Percentiles rank a stretch among this genome's conserved stretches.
Evolutionary conservation across 805 yeast genomes (phyloP).

Genomic region (Metschnikowia rubicola): DNA sequence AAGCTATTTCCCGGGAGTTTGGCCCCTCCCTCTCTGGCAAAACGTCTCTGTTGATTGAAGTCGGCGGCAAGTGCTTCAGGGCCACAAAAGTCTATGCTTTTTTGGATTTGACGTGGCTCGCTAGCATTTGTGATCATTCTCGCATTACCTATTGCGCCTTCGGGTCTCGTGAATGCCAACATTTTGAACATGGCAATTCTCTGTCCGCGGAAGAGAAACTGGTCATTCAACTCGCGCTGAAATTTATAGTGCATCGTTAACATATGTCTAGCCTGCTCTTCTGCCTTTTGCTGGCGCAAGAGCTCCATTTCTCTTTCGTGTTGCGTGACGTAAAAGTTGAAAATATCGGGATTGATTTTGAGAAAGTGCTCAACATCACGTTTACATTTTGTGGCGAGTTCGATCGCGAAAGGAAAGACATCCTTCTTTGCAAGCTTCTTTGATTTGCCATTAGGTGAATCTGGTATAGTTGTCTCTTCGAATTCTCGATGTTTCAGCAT

Average conservation of each 20-base stretch:
- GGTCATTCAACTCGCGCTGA: constrained; percentile 2
- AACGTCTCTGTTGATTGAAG: constrained; percentile 1
- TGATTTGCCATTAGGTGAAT: constrained; percentile 29
- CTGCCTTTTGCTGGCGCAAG: constrained; percentile 5
- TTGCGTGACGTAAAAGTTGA: constrained; percentile 20
- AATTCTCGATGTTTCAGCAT: background rate
- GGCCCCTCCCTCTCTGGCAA: background rate
- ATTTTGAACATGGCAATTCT: constrained; percentile 3
- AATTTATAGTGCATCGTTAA: background rate
- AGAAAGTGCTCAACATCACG: constrained; percentile 29
- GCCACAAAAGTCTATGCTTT: constrained; percentile 5
- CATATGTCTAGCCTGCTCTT: background rate
- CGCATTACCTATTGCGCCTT: background rate
- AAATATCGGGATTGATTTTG: constrained; percentile 30
- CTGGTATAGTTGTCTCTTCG: constrained; percentile 8
- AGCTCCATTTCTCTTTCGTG: constrained; percentile 7
- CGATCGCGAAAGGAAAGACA: constrained; percentile 38
- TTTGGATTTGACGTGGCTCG: background rate
- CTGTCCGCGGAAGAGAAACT: constrained; percentile 1
- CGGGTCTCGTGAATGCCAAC: background rate
- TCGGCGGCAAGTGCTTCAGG: constrained; percentile 4
- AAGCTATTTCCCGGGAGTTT: background rate
- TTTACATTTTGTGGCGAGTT: constrained; percentile 28
- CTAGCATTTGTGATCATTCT: background rate
- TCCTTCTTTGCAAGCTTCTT: constrained; percentile 42